Percentiles rank a stretch among this genome's conserved stretches.
phyloP scores from a whole-genome alignment of 129 eudicot species.

The Erigeron canadensis region DNA sequence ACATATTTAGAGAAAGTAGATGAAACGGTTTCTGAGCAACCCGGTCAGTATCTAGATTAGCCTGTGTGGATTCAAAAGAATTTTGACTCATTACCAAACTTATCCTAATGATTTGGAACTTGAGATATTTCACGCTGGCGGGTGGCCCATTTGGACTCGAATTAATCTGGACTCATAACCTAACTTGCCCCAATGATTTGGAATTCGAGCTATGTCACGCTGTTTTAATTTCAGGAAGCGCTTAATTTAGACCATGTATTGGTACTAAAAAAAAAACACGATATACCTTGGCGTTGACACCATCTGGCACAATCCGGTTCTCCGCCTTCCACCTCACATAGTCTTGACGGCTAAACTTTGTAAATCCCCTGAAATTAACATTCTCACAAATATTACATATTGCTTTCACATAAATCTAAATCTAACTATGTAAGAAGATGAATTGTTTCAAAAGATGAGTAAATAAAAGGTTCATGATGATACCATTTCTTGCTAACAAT shows the following conservation, averaged over 20 bases:
- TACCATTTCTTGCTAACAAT: constrained; percentile 59
- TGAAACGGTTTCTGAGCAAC: too few relatives aligned
- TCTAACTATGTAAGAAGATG: too few relatives aligned
- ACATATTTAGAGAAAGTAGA: too few relatives aligned
- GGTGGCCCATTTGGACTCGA: neutral
- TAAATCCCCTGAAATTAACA: constrained; percentile 43
- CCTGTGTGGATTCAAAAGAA: neutral
- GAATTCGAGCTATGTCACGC: too few relatives aligned
- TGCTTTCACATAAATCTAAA: neutral
- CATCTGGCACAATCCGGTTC: constrained; percentile 49
- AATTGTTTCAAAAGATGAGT: neutral
- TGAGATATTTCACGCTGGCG: too few relatives aligned
- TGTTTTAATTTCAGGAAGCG: too few relatives aligned
- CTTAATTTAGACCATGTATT: too few relatives aligned
- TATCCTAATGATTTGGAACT: too few relatives aligned
- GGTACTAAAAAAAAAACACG: neutral
- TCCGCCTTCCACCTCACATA: constrained; percentile 44
- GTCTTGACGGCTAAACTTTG: constrained; percentile 47
- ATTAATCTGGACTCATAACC: neutral
- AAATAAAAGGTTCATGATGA: neutral
- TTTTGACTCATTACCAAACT: neutral
- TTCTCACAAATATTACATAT: neutral
- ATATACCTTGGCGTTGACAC: constrained; percentile 56
- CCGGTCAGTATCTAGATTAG: neutral
- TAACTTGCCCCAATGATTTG: neutral